Conservation (phyloP, 306 rosid genomes). For the Cyamopsis tetragonoloba region DNA sequence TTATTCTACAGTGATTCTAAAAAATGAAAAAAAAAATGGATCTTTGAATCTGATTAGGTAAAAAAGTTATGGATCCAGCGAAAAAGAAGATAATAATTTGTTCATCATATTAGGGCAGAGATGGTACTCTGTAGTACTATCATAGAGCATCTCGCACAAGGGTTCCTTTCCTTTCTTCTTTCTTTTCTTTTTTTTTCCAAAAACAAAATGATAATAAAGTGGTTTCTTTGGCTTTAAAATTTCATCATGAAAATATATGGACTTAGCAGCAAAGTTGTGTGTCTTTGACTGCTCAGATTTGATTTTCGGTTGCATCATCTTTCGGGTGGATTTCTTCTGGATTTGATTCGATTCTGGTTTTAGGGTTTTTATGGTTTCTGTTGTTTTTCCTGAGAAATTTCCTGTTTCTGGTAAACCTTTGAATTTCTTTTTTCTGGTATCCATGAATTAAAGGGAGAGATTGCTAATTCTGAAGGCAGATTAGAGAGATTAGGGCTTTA, state of each 20-base stretch:
- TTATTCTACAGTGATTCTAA: neutral
- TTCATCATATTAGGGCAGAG: too few species aligned
- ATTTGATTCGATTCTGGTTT: constrained; percentile 5
- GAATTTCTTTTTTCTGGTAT: neutral
- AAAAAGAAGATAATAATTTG: neutral
- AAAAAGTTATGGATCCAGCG: neutral
- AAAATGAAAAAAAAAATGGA: neutral
- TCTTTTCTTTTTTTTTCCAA: neutral
- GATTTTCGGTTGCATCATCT: neutral
- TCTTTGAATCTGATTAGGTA: neutral
- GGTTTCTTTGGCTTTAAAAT: neutral
- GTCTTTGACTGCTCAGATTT: neutral
- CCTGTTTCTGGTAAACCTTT: neutral
- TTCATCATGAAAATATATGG: neutral
- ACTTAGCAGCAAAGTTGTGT: neutral
- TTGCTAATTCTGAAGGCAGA: too few species aligned
- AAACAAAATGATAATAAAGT: neutral
- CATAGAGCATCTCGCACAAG: neutral
- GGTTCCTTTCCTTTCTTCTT: neutral
- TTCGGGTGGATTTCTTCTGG: neutral
- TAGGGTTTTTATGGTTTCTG: neutral
- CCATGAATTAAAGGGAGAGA: neutral
- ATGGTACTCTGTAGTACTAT: neutral
- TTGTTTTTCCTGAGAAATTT: neutral
- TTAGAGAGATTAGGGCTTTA: neutral